Evolutionary conservation across 2,329 filamentous ascomycete species (phyloP).

Genomic region (Acephala macrosclerotiorum): DNA sequence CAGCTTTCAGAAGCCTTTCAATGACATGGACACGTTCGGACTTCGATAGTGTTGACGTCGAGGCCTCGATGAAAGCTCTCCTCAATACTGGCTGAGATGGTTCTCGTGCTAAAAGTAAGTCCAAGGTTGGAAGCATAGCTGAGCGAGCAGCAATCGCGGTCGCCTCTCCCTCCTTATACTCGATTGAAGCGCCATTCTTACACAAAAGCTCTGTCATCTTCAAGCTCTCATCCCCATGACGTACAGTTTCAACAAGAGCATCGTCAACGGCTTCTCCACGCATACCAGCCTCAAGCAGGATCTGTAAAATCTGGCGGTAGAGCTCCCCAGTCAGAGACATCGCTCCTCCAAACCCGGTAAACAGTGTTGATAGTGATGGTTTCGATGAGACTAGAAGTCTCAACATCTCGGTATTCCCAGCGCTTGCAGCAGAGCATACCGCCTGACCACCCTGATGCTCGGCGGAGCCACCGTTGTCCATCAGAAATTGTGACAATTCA

Average conservation of each 20-base stretch:
- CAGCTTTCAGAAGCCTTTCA: slow-evolving; percentile 25
- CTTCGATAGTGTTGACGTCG: slow-evolving; percentile 13
- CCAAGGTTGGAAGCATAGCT: slow-evolving; percentile 21
- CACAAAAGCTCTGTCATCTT: slow-evolving; percentile 21
- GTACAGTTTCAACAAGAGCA: slow-evolving; percentile 26
- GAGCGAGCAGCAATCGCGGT: slow-evolving; percentile 22
- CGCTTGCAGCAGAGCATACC: slow-evolving; percentile 22
- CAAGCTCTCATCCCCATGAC: slow-evolving; percentile 23
- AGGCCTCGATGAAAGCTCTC: slow-evolving; percentile 21
- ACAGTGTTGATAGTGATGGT: slow-evolving; percentile 18
- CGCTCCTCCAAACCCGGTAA: slow-evolving; percentile 26
- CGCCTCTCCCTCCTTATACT: slow-evolving; percentile 29
- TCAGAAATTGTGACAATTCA: slow-evolving; percentile 19
- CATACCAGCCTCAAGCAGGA: slow-evolving; percentile 27
- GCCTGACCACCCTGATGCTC: slow-evolving; percentile 24
- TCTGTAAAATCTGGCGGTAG: slow-evolving; percentile 20
- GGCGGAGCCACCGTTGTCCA: slow-evolving; percentile 24
- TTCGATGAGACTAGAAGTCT: slow-evolving; percentile 20
- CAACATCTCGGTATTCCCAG: slow-evolving; percentile 23
- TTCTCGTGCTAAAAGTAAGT: slow-evolving; percentile 18
- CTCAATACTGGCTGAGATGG: slow-evolving; percentile 19
- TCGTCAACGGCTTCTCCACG: slow-evolving; percentile 25
- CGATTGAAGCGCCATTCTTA: slow-evolving; percentile 23
- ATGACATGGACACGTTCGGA: slow-evolving; percentile 23
- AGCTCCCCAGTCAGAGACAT: slow-evolving; percentile 18